Conservation (phyloP, 2,329 filamentous ascomycete genomes). For the Diplodia mutila region DNA sequence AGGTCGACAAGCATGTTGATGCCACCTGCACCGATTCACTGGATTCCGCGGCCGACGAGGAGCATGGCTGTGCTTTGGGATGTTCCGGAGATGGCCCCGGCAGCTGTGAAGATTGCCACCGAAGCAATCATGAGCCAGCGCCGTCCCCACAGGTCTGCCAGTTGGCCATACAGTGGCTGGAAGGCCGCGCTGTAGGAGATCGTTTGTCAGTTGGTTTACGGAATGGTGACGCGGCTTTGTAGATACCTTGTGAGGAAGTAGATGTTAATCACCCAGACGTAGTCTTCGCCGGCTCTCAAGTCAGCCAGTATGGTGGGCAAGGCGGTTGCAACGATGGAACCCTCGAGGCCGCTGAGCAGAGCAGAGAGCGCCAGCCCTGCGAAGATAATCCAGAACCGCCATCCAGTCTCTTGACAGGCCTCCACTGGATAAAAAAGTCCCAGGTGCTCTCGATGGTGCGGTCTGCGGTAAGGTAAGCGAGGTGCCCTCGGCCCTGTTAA, state of each 20-base stretch:
- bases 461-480: too few relatives aligned
- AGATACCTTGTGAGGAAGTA: slow-evolving; percentile 37
- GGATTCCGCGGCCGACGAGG: slow-evolving; percentile 59
- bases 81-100: slow-evolving; percentile 57
- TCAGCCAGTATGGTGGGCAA: slow-evolving; percentile 45
- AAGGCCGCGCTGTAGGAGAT: slow-evolving; percentile 41
- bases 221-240: too few relatives aligned
- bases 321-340: slow-evolving; percentile 47
- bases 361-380: neutral
- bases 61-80: slow-evolving; percentile 52
- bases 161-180: slow-evolving; percentile 56
- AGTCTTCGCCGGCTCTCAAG: slow-evolving; percentile 38
- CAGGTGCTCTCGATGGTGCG: too few relatives aligned
- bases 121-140: slow-evolving; percentile 42
- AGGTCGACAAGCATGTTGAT: slow-evolving; percentile 52
- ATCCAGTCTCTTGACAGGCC: too few relatives aligned
- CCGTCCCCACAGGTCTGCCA: slow-evolving; percentile 59
- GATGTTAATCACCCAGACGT: slow-evolving; percentile 43
- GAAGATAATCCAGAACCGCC: slow-evolving; percentile 13
- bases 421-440: too few relatives aligned
- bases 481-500: too few relatives aligned
- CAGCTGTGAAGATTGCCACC: slow-evolving; percentile 55
- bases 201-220: neutral
- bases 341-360: slow-evolving; percentile 45
- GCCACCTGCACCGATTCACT: slow-evolving; percentile 57